Evolutionary conservation across 768 basidiomycete genomes (phyloP).

Genomic region (Cystofilobasidium macerans): DNA sequence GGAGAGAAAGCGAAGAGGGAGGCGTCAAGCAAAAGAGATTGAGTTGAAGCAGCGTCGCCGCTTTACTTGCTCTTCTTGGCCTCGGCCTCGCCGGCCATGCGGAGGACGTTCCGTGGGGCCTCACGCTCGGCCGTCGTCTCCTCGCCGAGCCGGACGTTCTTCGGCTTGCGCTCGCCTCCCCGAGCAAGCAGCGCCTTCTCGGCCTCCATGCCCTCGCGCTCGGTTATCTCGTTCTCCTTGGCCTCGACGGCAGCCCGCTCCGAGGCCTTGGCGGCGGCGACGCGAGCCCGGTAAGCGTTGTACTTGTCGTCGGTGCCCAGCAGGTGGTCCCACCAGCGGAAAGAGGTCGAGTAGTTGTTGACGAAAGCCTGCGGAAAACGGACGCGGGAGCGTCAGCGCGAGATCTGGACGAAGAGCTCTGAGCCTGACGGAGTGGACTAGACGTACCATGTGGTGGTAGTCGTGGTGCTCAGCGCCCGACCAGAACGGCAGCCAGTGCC

Average conservation of each 20-base stretch:
- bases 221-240: slow-evolving; percentile 15
- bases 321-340: slow-evolving; percentile 50
- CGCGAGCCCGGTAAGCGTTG: slow-evolving; percentile 58
- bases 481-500: slow-evolving; percentile 90
- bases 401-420: background rate
- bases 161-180: slow-evolving; percentile 11
- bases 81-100: slow-evolving; percentile 56
- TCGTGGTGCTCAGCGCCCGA: slow-evolving; percentile 95
- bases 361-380: slow-evolving; percentile 47
- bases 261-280: slow-evolving; percentile 46
- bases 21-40: background rate
- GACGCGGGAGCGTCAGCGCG: background rate
- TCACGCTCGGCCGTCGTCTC: slow-evolving; percentile 39
- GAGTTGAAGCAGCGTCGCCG: too few species aligned
- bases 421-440: slow-evolving; percentile 1
- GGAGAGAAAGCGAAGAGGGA: background rate
- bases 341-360: slow-evolving; percentile 43
- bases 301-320: slow-evolving; percentile 76
- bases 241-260: slow-evolving; percentile 26
- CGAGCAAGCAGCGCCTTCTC: slow-evolving; percentile 21
- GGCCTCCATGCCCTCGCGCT: slow-evolving; percentile 28
- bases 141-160: slow-evolving; percentile 18
- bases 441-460: slow-evolving; percentile 77
- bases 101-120: slow-evolving; percentile 51
- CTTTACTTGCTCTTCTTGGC: slow-evolving; percentile 50